Evolutionary conservation across 2,329 filamentous ascomycete species (phyloP), one percentile per base, ranked within the genome.

Genomic region (Fusarium goolgardi): DNA sequence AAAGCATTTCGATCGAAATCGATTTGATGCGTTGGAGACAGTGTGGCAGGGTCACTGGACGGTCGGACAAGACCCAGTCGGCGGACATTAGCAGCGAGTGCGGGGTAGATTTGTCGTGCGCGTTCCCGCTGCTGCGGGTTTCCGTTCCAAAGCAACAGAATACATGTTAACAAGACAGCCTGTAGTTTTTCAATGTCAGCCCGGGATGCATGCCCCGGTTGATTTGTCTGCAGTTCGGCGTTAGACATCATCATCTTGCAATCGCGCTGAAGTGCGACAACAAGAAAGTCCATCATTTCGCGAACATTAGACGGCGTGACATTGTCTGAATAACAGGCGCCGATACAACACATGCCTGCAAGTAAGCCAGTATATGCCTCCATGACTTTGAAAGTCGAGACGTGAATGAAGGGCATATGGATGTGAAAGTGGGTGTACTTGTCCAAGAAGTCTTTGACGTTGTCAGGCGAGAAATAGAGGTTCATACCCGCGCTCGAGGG

Each of bases 401-500:
- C 84, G 74, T 94, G 90, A 53, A 93, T 84, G 69, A 91, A 84
- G 21, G 90, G 88, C 81, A 91, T 92, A 77, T 94, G 91, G 63
- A 87, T 85, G 76, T 92, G 88, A 77, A 90, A 93, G 77, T 91
- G 88, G 62, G 85, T 88, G 81, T 91, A 93, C 73, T 89, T 85
- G 72, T 89, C 85, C 76, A 92, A 83, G 75, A 92, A 92, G 74
- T 89, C 85, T 80, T 88, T 89, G 75, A 92, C 83, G 76, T 91
- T 91, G 71, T 90, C 86, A 62, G 87, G 84, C 49, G 88, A 88
- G 72, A 92, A 85, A 73, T 88, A 89, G 75, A 84, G 82, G 80
- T 85, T 84, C 79, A 87, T 82, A 81, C 80, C 81, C 80, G 83
- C 84, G 81, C 82, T 86, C 77, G 76, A 83, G 76, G 82, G 84